Evolutionary conservation across 257 asterid genomes (phyloP).

Genomic region (Nicotiana attenuata): DNA sequence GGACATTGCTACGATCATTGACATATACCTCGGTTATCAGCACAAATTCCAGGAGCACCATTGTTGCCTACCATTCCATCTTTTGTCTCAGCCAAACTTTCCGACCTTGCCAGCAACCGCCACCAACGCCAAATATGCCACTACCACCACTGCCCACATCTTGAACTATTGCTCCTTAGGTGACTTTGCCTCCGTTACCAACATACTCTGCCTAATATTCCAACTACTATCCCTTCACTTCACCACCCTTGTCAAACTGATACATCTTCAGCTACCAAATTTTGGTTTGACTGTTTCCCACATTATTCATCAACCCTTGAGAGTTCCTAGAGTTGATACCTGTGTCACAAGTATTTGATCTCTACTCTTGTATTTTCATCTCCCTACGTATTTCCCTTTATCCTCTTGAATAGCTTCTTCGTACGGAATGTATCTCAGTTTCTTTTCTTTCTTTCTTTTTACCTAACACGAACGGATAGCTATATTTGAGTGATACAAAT

Average conservation of each 20-base stretch:
- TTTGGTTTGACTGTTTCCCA: not conserved
- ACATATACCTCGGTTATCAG: no score
- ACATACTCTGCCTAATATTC: not conserved
- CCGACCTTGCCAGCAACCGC: not conserved
- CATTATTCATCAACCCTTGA: not conserved
- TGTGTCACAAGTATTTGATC: not conserved
- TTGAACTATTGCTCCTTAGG: not conserved
- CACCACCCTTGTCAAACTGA: not conserved
- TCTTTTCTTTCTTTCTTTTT: not conserved
- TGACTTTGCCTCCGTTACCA: not conserved
- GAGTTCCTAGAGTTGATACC: not conserved
- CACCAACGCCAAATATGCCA: not conserved
- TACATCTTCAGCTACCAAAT: not conserved
- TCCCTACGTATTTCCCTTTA: not conserved
- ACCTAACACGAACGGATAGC: no score
- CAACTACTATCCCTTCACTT: not conserved
- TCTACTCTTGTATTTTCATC: not conserved
- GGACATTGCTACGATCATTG: no score
- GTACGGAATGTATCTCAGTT: not conserved
- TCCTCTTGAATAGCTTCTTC: not conserved
- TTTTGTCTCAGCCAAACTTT: no score
- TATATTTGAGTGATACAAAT: not conserved
- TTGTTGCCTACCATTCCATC: no score
- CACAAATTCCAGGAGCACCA: no score
- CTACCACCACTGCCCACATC: not conserved